A percentile compares a stretch with the other conserved stretches of the same genome.
Evolutionary conservation across 805 yeast genomes (phyloP).

Genomic region (Zygosaccharomyces kombuchaensis): DNA sequence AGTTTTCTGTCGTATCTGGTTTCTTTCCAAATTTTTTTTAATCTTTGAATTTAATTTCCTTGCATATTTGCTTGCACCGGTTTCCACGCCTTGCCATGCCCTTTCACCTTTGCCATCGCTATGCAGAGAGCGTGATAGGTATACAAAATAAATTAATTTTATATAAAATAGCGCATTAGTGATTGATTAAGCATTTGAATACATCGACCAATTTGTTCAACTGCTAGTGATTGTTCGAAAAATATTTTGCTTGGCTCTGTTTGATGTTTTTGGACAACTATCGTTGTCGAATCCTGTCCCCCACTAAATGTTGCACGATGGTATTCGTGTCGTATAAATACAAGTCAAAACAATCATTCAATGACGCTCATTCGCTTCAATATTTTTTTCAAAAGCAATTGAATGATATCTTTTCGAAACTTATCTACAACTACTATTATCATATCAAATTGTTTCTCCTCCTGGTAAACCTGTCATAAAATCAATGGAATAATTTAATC

Average conservation of each 20-base stretch:
- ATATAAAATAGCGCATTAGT: too few relatives aligned
- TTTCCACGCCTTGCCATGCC: not conserved
- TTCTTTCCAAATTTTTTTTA: not conserved
- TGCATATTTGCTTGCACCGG: too few relatives aligned
- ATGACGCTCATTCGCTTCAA: not conserved
- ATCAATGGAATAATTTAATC: not conserved
- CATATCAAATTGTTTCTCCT: not conserved
- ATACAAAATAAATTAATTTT: too few relatives aligned
- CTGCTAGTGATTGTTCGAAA: too few relatives aligned
- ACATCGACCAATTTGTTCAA: too few relatives aligned
- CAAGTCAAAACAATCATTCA: not conserved
- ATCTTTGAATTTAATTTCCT: not conserved
- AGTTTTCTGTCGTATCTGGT: not conserved
- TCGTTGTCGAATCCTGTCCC: not conserved
- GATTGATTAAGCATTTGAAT: too few relatives aligned
- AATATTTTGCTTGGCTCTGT: not conserved
- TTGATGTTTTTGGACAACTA: not conserved
- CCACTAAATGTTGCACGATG: not conserved
- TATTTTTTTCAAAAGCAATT: not conserved
- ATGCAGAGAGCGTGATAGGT: too few relatives aligned
- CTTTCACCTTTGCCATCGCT: not conserved
- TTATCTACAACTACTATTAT: too few relatives aligned
- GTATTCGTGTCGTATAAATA: not conserved
- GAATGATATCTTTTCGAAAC: not conserved
- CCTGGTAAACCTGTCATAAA: not conserved